Evolutionary conservation across 805 yeast genomes (phyloP), one percentile per base, ranked within the genome.

Genomic region (Lipomyces lipofer): DNA sequence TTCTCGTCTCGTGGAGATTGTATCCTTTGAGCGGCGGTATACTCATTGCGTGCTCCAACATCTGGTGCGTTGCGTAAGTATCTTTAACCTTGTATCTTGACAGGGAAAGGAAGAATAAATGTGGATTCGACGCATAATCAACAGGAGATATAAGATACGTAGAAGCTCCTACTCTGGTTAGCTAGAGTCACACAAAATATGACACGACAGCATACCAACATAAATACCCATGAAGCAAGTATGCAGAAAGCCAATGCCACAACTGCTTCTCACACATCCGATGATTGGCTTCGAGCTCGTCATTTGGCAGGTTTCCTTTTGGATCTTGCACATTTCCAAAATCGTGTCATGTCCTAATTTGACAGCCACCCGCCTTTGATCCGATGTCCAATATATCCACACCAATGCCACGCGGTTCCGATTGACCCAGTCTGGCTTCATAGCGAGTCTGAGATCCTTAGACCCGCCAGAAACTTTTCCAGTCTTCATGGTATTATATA

Each of bases 301-400:
- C 71, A 94, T 75, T 57, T 88, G 92, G 65, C 96, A 88, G 0
- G 98, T 92, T 67, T 92, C 97, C 63, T 94, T 92, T 66, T 89
- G 78, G 19, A 88, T 86, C 64, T 91, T 89, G 70, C 97, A 90
- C 69, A 88, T 79, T 1, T 88, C 85, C 62, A 91, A 70, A 10
- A 94, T 73, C 47, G 81, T 78, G 38, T 76, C 72, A 67, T 87
- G 94, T 22, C 81, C 82, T 58, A 80, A 69, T 17, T 73, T 73
- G 45, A 67, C 74, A 0, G 86, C 88, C 0, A 80, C 76, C 52
- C 86, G 75, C 17, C 80, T 75, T 63, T 86, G 86, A 64, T 89
- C 96, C 0, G 90, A 76, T 0, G 87, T 80, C 76, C 83, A 84
- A 59, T 81, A 76, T 13, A 87, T 68, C 86, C 94, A 83, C 0